Base-by-base conservation (phyloP, 129 eudicot species). In the Pseudognaphalium luteoalbum region DNA sequence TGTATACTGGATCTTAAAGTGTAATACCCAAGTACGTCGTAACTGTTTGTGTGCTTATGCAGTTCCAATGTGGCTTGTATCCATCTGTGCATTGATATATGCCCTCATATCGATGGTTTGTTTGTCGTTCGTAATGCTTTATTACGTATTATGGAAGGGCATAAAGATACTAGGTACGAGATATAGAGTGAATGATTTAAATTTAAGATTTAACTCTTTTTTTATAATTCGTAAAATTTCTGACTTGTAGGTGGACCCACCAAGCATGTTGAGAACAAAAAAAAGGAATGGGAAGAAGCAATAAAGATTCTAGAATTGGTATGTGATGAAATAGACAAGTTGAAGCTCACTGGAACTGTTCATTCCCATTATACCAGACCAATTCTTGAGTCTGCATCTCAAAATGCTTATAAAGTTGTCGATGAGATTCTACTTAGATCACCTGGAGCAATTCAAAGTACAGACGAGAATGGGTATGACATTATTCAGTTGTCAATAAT, bases 211-310 rank as follows among this genome's bases (percentile, higher is more conserved):
- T 10, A 42, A 10, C 50, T 42, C 29, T 7, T n/a, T n/a, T n/a
- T n/a, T 0, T 1, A 20, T n/a, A 20, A 17, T 20, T 58, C 7
- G 25, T 58, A 17, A 17, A 58, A 21, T 0, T 14, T 32, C 5
- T 72, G 33, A 56, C 28, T 56, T 74, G n/a, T 44, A 74, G 78
- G 44, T 29, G 41, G 60, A 10, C 70, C 28, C 16, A 25, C 44
- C 7, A 61, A 74, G 17, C 42, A 14, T 62, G 25, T 74, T 11
- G 59, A 52, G 21, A 52, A 15, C 7, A 52, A 16, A 52, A 11
- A 16, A 0, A 52, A 52, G 59, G 59, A 17, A 52, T 17, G 59
- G 59, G 59, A 16, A 0, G 21, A 17, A 52, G 59, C 59, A 52
- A 17, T 6, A 16, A 52, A 52, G 21, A 1, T 52, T 52, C 59